Evolutionary conservation across 352 stramenopile species (phyloP), one percentile per base, ranked within the genome.

Genomic region (Thraustotheca clavata): DNA sequence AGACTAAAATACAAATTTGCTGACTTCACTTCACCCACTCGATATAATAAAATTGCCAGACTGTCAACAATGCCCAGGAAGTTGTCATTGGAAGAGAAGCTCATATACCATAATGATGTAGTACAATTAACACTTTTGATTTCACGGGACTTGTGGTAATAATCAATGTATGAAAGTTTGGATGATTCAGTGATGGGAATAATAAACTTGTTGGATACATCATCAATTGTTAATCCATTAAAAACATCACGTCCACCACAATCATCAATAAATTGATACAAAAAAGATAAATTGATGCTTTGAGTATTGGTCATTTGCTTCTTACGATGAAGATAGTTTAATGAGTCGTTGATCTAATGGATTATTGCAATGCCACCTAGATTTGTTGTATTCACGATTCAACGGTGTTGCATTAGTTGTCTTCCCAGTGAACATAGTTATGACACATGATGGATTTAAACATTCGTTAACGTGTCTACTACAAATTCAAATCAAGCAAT

Each of bases 31-130:
- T 52, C 43, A 31, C 43, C 43, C 43, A 24, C 11, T 2, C 9
- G 16, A 31, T 52, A 52, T 11, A 52, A 24, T 8, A 52, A 52
- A 31, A 24, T 52, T 24, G 43, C 34, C 24, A 52, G 31, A 31
- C 43, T 52, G 43, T 52, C 43, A 31, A 52, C 43, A 9, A 52
- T 31, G 43, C 34, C 43, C 9, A 52, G n/a, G n/a, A 52, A 52
- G 9, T 3, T 6, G 43, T 18, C n/a, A 24, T 52, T 24, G 24
- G 24, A 52, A 24, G 43, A 35, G n/a, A 35, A 31, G 2, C 43
- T 31, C 24, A 52, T 24, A 31, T 52, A 52, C 43, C 43, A 52
- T 9, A 14, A 35, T 6, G 43, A 24, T 18, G 43, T 24, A 14
- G 43, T 11, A 14, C 24, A 18, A 9, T 35, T 14, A 18, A 52